Evolutionary conservation across 768 basidiomycete species (phyloP).

Genomic region (Goffeauzyma gilvescens): DNA sequence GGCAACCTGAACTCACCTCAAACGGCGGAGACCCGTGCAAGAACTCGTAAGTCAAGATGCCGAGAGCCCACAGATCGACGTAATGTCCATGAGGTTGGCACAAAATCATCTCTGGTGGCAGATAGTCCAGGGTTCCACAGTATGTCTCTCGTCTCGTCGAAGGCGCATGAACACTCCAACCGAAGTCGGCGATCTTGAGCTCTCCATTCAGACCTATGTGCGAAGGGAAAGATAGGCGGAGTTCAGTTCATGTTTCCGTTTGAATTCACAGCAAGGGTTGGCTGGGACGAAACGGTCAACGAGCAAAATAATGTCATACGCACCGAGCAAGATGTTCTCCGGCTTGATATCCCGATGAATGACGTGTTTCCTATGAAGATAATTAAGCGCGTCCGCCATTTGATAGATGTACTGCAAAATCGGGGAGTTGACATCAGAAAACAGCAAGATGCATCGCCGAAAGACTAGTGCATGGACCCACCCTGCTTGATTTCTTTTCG

Average conservation of each 20-base stretch:
- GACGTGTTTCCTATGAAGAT: constrained; percentile 86
- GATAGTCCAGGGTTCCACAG: constrained; percentile 88
- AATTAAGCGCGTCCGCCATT: constrained; percentile 87
- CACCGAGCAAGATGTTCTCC: constrained; percentile 80
- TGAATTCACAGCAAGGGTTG: too few species aligned
- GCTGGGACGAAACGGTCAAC: too few species aligned
- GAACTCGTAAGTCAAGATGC: constrained; percentile 93
- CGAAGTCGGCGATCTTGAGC: constrained; percentile 94
- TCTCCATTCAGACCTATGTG: constrained; percentile 56
- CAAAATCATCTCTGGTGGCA: constrained; percentile 98
- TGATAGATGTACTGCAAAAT: constrained; percentile 72
- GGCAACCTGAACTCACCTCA: constrained; percentile 35
- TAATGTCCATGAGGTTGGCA: constrained; percentile 69
- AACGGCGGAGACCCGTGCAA: constrained; percentile 67
- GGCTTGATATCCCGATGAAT: constrained; percentile 99
- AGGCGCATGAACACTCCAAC: constrained; percentile 49
- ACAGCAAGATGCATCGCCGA: too few species aligned
- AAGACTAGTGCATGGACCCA: constrained; percentile 20
- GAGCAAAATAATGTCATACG: neutral
- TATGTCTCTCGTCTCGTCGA: constrained; percentile 50
- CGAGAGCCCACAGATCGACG: constrained; percentile 92
- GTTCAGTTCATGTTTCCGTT: too few species aligned
- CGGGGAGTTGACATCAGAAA: neutral
- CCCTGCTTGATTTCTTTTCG: constrained; percentile 58
- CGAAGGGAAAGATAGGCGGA: too few species aligned